Evolutionary conservation across 2,329 filamentous ascomycete species (phyloP), one percentile per base, ranked within the genome.

Genomic region (Monilinia vaccinii-corymbosi): DNA sequence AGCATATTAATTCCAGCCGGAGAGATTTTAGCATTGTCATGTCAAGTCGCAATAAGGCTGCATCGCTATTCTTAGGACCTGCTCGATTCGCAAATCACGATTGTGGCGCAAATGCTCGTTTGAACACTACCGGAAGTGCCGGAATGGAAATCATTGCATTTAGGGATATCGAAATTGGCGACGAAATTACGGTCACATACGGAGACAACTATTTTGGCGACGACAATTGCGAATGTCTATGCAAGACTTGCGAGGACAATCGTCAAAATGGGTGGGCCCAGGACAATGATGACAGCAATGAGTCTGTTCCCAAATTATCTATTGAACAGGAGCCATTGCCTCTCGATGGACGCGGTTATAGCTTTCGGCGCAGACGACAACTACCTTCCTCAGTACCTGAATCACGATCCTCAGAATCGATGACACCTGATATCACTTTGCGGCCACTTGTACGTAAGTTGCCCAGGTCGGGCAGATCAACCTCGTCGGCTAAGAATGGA

Each of bases 21-120:
- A 92, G 93, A 70, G 94, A 99, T 71, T 99, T 99, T 73, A 97
- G 92, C 72, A 92, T 99, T 64, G 92, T 99, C 36, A 89, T 97
- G 70, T 96, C 92, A 63, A 93, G 91, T 66, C 83, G 94, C 61
- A 93, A 89, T 75, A 97, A 96, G 75, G 87, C 87, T 62, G 88
- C 92, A 34, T 96, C 90, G 56, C 78, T 99, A 46, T 97, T 99
- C 71, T 86, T 99, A 71, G 94, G 94, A 0, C 95, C 94, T 9
- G 94, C 94, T 38, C 86, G 94, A 55, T 97, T 99, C 73, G 91
- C 94, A 31, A 99, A 99, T 71, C 94, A 99, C 74, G 94, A 99
- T 73, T 99, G 94, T 75, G 82, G 88, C 66, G 91, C 94, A 36
- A 99, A 97, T 76, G 92, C 92, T 10, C 84, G 86, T 70, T 81